Conservation (phyloP, 306 rosid species). For the Erythrophleum fordii region DNA sequence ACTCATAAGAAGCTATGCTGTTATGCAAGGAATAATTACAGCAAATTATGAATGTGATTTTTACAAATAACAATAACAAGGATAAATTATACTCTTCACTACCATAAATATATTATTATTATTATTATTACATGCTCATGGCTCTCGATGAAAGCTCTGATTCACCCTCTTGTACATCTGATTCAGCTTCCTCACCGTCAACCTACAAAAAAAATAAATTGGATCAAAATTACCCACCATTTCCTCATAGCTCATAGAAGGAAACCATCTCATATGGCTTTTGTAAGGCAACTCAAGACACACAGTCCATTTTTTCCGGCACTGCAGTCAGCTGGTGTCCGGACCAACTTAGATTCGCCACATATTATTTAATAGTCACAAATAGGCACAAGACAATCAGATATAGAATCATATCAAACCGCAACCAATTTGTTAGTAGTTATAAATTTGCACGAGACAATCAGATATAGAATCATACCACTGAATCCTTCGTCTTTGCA, state of each 20-base stretch:
- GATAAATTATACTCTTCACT: slow-evolving; percentile 43
- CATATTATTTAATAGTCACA: not conserved
- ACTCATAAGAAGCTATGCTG: slow-evolving; percentile 53
- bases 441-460: not conserved
- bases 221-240: not conserved
- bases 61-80: slow-evolving; percentile 56
- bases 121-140: slow-evolving; percentile 76
- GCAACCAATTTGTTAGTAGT: not conserved
- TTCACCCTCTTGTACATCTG: slow-evolving; percentile 74
- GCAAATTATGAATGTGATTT: slow-evolving; percentile 50
- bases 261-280: slow-evolving; percentile 2
- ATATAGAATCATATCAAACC: slow-evolving; percentile 47
- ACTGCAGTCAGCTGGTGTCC: not conserved
- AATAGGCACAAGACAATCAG: not conserved
- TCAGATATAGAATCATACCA: slow-evolving; percentile 50
- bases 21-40: slow-evolving; percentile 60
- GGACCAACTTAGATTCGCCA: not conserved
- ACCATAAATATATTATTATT: slow-evolving; percentile 41
- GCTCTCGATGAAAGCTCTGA: slow-evolving; percentile 82
- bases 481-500: slow-evolving; percentile 55
- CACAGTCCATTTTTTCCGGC: no score
- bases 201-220: slow-evolving; percentile 45
- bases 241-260: not conserved
- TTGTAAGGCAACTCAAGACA: not conserved
- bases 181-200: slow-evolving; percentile 51